Base-by-base conservation (phyloP, 2,329 filamentous ascomycete genomes). In the Aspergillus hiratsukae region DNA sequence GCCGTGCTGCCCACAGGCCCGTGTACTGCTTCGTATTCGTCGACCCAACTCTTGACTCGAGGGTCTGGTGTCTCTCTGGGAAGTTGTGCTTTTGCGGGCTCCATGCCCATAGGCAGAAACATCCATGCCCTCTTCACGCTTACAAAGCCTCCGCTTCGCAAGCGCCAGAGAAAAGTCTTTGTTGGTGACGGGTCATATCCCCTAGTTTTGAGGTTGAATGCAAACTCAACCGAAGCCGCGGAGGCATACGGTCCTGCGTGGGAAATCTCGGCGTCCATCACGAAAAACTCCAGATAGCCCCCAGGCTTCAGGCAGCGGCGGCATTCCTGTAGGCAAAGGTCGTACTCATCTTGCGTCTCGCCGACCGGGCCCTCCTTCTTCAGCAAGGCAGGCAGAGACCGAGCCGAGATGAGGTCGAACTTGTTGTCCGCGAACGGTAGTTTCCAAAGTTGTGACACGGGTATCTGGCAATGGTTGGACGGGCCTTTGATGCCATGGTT, bases 251-350 rank as follows among this genome's bases (percentile, higher is more conserved):
- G 86, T 0, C 92, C 92, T 0, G 91, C 87, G 62, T 91, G 92
- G 60, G 95, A 86, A 64, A 99, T 86, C 68, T 96, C 91, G 1
- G 91, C 89, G 72, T 99, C 94, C 64, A 97, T 84, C 48, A 97
- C 77, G 60, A 86, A 87, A 76, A 94, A 99, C 69, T 99, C 94
- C 57, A 99, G 79, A 72, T 93, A 93, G 31, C 94, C 94, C 51
- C 91, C 91, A 0, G 93, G 92, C 77, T 96, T 96, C 64, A 97
- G 85, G 57, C 95, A 88, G 57, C 94, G 91, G 78, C 90, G 86
- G 72, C 91, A 95, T 76, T 99, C 94, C 52, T 80, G 80, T 8
- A 97, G 81, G 59, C 90, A 94, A 50, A 87, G 81, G 69, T 95
- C 90, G 82, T 92, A 97, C 75, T 97, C 93, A 68, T 97, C 91